Evolutionary conservation across 148 eudicot species (phyloP), one percentile per base, ranked within the genome.

Genomic region (Mesembryanthemum crystallinum): DNA sequence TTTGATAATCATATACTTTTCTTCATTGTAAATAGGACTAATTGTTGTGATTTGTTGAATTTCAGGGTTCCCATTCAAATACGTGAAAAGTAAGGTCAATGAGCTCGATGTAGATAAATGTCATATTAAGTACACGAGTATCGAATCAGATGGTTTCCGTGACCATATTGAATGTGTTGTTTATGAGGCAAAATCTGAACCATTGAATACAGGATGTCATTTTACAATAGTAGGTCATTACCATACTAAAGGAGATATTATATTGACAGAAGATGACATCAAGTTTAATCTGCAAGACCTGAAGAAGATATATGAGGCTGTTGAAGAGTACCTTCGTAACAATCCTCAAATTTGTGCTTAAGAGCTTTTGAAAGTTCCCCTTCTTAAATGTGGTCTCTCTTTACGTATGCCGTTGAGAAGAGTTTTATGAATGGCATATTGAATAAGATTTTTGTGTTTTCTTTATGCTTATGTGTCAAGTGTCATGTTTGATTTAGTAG

Each of bases 1-100:
- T n/a, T n/a, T n/a, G n/a, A n/a, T n/a, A n/a, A n/a, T n/a, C n/a
- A n/a, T n/a, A n/a, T n/a, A n/a, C n/a, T n/a, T n/a, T n/a, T n/a
- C n/a, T n/a, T n/a, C n/a, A n/a, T n/a, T n/a, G n/a, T n/a, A 35
- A 35, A 35, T 35, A 35, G 6, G 39, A 35, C 39, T 17, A 52
- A 52, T 52, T 18, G 5, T 1, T 52, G 21, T 52, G n/a, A 0
- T 0, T 8, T 52, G n/a, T 8, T 52, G 57, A 17, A 47, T 71
- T 71, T 2, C 60, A 78, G 76, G 81, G 32, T 20, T n/a, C 3
- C 76, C 81, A 8, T 55, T 7, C 66, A 72, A 64, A 24, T 72
- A 78, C 23, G 29, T 78, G 67, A 78, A 72, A 42, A 15, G 47
- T 14, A 78, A 32, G 28, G 49, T 72, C 17, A 13, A 54, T 5